phyloP scores from a whole-genome alignment of 495 filamentous ascomycete genomes.

The Lasiosphaeria hispida region DNA sequence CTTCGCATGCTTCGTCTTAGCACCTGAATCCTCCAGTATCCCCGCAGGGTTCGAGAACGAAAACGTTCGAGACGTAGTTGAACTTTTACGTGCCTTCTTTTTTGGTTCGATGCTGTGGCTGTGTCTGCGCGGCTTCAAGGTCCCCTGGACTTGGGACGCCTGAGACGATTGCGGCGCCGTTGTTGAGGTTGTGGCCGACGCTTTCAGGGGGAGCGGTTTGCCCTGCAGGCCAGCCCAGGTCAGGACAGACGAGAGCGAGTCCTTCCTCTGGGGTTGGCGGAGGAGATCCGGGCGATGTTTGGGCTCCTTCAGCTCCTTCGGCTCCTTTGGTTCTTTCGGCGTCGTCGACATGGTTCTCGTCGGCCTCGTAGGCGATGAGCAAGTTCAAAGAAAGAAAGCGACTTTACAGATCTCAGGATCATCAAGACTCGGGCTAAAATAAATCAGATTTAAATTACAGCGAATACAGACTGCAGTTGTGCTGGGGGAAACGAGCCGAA shows the following conservation, averaged over 20 bases:
- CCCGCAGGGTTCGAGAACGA: slow-evolving; percentile 23
- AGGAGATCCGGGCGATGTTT: slow-evolving; percentile 22
- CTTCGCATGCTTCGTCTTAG: slow-evolving; percentile 33
- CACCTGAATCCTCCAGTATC: slow-evolving; percentile 20
- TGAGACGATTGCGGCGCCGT: slow-evolving; percentile 13
- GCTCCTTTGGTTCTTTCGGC: slow-evolving; percentile 20
- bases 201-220: slow-evolving; percentile 14
- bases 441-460: background rate
- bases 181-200: slow-evolving; percentile 14
- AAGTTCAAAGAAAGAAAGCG: slow-evolving; percentile 8
- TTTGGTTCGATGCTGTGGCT: slow-evolving; percentile 28
- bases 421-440: background rate
- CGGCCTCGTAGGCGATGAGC: slow-evolving; percentile 3
- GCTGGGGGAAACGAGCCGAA: slow-evolving; percentile 2
- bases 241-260: slow-evolving; percentile 30
- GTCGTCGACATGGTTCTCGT: slow-evolving; percentile 13
- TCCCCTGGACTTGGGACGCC: slow-evolving; percentile 5
- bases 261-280: slow-evolving; percentile 30
- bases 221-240: slow-evolving; percentile 30
- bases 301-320: slow-evolving; percentile 22
- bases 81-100: slow-evolving; percentile 34
- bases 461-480: slow-evolving; percentile 15
- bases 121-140: slow-evolving; percentile 28
- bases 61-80: slow-evolving; percentile 26
- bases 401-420: background rate